A percentile compares a stretch with the other conserved stretches of the same genome.
Evolutionary conservation across 2,329 filamentous ascomycete species (phyloP).

Genomic region (Ophiostoma tasmaniense): DNA sequence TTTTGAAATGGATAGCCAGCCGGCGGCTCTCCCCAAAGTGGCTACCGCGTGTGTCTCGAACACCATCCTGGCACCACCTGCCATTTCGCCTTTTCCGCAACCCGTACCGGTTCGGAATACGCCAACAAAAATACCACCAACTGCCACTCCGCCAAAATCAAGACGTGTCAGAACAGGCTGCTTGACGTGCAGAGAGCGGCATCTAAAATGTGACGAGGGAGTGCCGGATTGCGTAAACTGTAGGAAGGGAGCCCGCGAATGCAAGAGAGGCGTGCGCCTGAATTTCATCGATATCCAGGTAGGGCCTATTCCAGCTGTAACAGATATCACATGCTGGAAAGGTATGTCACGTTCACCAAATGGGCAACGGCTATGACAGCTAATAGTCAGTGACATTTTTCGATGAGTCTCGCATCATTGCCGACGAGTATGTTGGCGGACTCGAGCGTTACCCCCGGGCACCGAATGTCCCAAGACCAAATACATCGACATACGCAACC

Average conservation of each 20-base stretch:
- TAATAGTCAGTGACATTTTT: constrained; percentile 57
- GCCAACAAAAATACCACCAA: not conserved
- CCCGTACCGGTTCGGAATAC: not conserved
- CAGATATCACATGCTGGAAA: constrained; percentile 56
- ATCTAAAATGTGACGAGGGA: constrained; percentile 84
- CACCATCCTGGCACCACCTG: not conserved
- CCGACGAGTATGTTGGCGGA: constrained; percentile 81
- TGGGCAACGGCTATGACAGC: not conserved
- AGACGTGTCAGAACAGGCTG: constrained; percentile 62
- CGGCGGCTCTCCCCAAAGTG: not conserved
- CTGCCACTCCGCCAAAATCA: constrained; percentile 12
- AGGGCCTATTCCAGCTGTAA: constrained; percentile 56
- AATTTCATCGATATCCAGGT: constrained; percentile 86
- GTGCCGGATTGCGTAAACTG: constrained; percentile 63
- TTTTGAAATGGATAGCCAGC: not conserved
- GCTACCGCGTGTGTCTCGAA: not conserved
- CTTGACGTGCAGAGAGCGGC: constrained; percentile 78
- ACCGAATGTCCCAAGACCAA: constrained; percentile 31
- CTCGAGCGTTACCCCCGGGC: constrained; percentile 55
- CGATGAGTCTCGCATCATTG: constrained; percentile 84
- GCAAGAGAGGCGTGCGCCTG: constrained; percentile 75
- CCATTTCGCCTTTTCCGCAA: constrained; percentile 24
- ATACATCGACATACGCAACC: constrained; percentile 25
- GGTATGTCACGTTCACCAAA: constrained; percentile 29
- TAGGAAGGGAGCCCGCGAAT: constrained; percentile 74